These are phyloP conservation scores for Monilinia fructigena DNA, from an alignment of 2,329 filamentous ascomycete genomes.

Conservation along the genomic window DNA sequence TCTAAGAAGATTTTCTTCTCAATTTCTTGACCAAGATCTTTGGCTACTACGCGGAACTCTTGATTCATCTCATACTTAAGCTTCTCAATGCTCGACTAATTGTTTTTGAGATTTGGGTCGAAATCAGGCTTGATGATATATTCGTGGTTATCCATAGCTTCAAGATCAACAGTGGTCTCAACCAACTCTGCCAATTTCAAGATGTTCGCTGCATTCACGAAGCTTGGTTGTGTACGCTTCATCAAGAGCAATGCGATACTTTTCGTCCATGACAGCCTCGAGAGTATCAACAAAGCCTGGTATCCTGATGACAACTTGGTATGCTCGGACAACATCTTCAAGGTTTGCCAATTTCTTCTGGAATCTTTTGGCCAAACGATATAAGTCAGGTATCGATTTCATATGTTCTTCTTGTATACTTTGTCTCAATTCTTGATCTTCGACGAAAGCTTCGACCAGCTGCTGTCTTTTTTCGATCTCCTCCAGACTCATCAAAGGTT, in stretches of 20 bases:
- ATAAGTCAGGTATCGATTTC: conserved; percentile 88
- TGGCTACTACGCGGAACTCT: conserved; percentile 74
- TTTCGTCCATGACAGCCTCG: conserved; percentile 92
- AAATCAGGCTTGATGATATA: conserved; percentile 99
- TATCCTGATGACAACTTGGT: conserved; percentile 89
- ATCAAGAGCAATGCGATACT: conserved; percentile 84
- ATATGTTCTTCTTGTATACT: conserved; percentile 97
- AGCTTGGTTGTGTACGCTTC: conserved; percentile 84
- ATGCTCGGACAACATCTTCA: conserved; percentile 92
- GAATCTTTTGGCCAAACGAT: conserved; percentile 90
- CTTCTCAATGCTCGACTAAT: conserved; percentile 87
- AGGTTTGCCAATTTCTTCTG: conserved; percentile 87
- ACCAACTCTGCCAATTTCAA: conserved; percentile 97
- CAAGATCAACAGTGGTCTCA: conserved; percentile 93
- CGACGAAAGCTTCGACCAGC: conserved; percentile 90
- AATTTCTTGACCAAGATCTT: conserved; percentile 84
- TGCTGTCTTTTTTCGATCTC: conserved; percentile 92
- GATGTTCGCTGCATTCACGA: conserved; percentile 69
- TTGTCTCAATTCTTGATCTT: conserved; percentile 88
- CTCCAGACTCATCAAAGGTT: conserved; percentile 85
- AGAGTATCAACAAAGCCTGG: conserved; percentile 87
- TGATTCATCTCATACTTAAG: conserved; percentile 77
- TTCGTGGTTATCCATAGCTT: conserved; percentile 93
- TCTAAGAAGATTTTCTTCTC: conserved; percentile 99
- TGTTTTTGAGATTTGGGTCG: conserved; percentile 78